Conservation (phyloP, 225 moss, liverwort and hornwort species). For the Pseudisothecium myosuroides region DNA sequence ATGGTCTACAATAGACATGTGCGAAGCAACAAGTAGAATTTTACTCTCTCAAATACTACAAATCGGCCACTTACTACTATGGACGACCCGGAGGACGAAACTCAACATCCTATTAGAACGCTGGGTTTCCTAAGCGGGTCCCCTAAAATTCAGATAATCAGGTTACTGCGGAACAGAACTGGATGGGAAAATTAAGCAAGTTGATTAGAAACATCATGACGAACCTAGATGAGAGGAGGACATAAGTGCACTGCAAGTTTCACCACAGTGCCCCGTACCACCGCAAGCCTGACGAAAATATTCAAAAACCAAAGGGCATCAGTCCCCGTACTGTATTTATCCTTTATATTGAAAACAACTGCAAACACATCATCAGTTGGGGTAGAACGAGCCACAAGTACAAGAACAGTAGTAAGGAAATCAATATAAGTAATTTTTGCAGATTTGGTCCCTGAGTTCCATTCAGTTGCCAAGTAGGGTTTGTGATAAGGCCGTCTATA, state of each 20-base stretch:
- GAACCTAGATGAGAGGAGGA: slow-evolving; percentile 26
- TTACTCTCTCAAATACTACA: not conserved
- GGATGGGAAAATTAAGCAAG: not conserved
- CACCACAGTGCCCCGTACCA: slow-evolving; percentile 44
- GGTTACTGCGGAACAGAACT: not conserved
- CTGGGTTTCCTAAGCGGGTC: not conserved
- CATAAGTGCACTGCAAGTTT: slow-evolving; percentile 51
- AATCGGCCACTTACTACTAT: not conserved
- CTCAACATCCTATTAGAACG: not conserved
- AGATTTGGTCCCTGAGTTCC: not conserved
- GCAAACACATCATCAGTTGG: not conserved
- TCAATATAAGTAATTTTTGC: not conserved
- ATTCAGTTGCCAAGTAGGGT: not conserved
- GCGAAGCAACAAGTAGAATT: not conserved
- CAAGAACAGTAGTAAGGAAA: not conserved
- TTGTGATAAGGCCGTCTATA: not conserved
- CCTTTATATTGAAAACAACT: not conserved
- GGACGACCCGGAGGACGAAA: not conserved
- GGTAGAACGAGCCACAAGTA: not conserved
- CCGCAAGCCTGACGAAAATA: slow-evolving; percentile 32
- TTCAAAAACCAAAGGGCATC: not conserved
- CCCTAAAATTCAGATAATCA: not conserved
- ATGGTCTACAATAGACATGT: not conserved
- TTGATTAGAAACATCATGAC: not conserved
- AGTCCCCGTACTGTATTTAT: not conserved